Base-by-base conservation (phyloP, 1,284 basidiomycete genomes). In the Cryptococcus hybrid region DNA sequence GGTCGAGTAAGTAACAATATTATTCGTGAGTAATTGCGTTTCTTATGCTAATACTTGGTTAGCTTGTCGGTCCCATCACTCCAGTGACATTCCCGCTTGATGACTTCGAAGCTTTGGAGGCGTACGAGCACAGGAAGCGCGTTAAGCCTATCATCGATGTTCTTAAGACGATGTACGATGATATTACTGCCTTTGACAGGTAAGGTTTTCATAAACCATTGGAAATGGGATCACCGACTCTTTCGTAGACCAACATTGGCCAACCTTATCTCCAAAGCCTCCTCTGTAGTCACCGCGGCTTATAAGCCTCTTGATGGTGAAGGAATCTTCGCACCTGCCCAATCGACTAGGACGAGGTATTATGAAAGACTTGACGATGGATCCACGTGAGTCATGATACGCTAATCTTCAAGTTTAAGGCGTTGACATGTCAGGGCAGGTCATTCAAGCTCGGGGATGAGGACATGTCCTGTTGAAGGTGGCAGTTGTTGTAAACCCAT, bases 401-500 rank as follows among this genome's bases (percentile, higher is more conserved):
- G 38, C 1, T 4, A 30, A 5, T 7, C 7, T 37, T 34, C 8
- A 3, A 15, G 7, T 1, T 38, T n/a, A n/a, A 30, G 18, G 40
- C 0, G 13, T 43, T 51, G 15, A 54, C n/a, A n/a, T n/a, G n/a
- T n/a, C n/a, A n/a, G n/a, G n/a, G n/a, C n/a, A n/a, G n/a, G 12
- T 82, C 84, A 3, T 87, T 93, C 69, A 77, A 84, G 34, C 77
- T 86, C 45, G 92, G 92, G 3, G 81, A 90, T 63, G 82, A 84
- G 6, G 71, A 80, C 0, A 84, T 82, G 88, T 93, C 0, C 68
- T 88, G 15, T 84, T 88, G 61, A 86, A 89, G 40, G 79, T 97
- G 43, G 87, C 84, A 1, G 82, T 89, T 7, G 71, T 97, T 3
- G 62, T 98, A 7, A 89, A 98, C 69, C 95, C 95, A 1, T 73